Base-by-base conservation (phyloP, 345 rosid species). In the Syzygium jambos region DNA sequence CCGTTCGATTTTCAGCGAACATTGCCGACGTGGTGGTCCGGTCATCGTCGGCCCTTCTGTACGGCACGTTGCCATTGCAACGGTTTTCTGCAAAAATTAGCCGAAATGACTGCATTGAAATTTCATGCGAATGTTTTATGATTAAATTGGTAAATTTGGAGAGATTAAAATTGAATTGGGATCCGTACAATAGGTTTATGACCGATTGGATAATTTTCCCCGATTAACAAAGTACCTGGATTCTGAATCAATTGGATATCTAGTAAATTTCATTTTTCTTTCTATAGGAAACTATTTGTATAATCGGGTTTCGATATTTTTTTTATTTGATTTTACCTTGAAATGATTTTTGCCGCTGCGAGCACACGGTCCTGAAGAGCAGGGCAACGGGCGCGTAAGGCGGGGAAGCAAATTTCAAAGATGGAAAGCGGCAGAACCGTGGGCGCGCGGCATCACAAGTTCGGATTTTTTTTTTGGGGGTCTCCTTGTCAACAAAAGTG, bases 101-200 rank as follows among this genome's bases (percentile, higher is more conserved):
- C 7, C 0, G 22, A 1, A 73, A 73, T 0, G 6, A 10, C 10
- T 38, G 9, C 2, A 0, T 0, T 38, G 0, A 3, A 19, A 73
- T 73, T 19, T 19, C 2, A 10, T 5, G 13, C 1, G 19, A 73
- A 34, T 0, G 0, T 73, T 19, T 19, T 3, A 5, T 9, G 3
- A 21, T 4, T 17, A 34, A 34, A 73, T 73, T 73, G 43, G 13
- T 13, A 34, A 55, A 55, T 1, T 55, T 43, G 10, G 3, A 21
- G 7, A 55, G 1, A 7, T 21, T 21, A 7, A 73, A 73, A 73
- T 2, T 10, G 8, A 23, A 23, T 25, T 23, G 13, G 0, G 5
- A 56, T 56, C 4, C n/a, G 5, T 5, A 56, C n/a, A 9, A 2
- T 73, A 38, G 1, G 7, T 19, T 73, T 19, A 19, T 34, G 23